Conservation (phyloP, 192 early-diverging fungal species). For the Glomus cerebriforme region DNA sequence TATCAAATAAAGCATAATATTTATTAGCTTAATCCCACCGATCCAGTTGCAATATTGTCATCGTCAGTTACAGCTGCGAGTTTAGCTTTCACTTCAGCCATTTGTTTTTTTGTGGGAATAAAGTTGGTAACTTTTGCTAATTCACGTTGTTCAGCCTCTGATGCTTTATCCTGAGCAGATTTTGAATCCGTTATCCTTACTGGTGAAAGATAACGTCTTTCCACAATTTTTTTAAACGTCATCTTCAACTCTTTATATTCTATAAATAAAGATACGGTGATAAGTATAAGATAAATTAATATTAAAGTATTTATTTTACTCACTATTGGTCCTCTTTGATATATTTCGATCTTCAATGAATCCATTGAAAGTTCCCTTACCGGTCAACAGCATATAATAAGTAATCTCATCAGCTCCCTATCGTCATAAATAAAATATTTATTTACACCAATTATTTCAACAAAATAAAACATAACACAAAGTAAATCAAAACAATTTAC, state of each 20-base stretch:
- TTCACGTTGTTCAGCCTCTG: slow-evolving; percentile 62
- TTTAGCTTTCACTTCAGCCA: slow-evolving; percentile 50
- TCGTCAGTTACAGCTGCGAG: slow-evolving; percentile 50
- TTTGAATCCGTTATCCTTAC: slow-evolving; percentile 60
- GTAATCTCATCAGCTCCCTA: slow-evolving; percentile 24
- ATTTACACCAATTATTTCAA: not conserved
- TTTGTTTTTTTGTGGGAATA: slow-evolving; percentile 64
- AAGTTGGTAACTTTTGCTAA: slow-evolving; percentile 52
- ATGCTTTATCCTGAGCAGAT: slow-evolving; percentile 60
- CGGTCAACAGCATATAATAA: slow-evolving; percentile 33
- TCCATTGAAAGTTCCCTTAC: slow-evolving; percentile 34
- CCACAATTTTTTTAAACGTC: slow-evolving; percentile 57
- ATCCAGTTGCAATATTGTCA: slow-evolving; percentile 40
- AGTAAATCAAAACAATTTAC: not conserved
- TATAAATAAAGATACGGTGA: slow-evolving; percentile 27
- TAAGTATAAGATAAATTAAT: not conserved
- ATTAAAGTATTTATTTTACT: not conserved
- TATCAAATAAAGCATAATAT: not conserved
- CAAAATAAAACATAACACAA: not conserved
- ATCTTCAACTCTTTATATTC: slow-evolving; percentile 16
- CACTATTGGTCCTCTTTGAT: slow-evolving; percentile 16
- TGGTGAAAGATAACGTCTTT: slow-evolving; percentile 62
- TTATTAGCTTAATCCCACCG: not conserved
- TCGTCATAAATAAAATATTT: not conserved
- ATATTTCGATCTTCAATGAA: slow-evolving; percentile 28